Conservation (phyloP, 2,329 filamentous ascomycete species). For the Colletotrichum sp. region DNA sequence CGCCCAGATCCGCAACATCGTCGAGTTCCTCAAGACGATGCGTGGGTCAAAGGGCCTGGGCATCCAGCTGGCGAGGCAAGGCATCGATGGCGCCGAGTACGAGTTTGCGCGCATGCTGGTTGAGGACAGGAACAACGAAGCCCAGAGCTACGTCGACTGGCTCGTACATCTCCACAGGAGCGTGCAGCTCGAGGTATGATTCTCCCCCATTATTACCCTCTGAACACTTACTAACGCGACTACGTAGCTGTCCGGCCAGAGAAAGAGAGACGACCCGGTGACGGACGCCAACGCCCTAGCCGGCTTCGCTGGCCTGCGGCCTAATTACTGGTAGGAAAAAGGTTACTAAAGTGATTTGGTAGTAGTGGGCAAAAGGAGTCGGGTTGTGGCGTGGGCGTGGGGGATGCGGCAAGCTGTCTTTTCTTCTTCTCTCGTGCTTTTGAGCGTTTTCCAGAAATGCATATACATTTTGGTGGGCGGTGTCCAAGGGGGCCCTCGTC, state of each 20-base stretch:
- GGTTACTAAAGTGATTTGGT: background rate
- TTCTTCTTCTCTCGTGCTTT: background rate
- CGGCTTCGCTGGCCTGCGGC: constrained; percentile 64
- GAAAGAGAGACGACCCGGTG: constrained; percentile 69
- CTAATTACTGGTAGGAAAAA: constrained; percentile 61
- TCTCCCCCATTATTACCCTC: background rate
- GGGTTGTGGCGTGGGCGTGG: background rate
- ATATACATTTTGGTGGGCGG: constrained; percentile 13
- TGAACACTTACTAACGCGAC: constrained; percentile 15
- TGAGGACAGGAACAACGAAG: constrained; percentile 97
- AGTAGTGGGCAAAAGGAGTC: background rate
- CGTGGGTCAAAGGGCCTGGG: constrained; percentile 88
- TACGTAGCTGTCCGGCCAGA: constrained; percentile 67
- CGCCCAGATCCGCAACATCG: constrained; percentile 90
- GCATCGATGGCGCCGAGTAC: constrained; percentile 92
- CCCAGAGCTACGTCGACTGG: constrained; percentile 98
- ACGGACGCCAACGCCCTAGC: constrained; percentile 54
- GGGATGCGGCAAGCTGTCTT: background rate
- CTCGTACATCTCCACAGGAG: constrained; percentile 92
- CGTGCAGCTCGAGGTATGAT: constrained; percentile 83
- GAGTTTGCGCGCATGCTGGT: constrained; percentile 92
- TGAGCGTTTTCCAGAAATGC: constrained; percentile 18
- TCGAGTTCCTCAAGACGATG: constrained; percentile 82
- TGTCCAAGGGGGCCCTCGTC: background rate
- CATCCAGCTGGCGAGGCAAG: constrained; percentile 89